Percentiles rank a stretch among this genome's conserved stretches.
phyloP scores from a whole-genome alignment of 345 rosid genomes.

The Hevea brasiliensis region DNA sequence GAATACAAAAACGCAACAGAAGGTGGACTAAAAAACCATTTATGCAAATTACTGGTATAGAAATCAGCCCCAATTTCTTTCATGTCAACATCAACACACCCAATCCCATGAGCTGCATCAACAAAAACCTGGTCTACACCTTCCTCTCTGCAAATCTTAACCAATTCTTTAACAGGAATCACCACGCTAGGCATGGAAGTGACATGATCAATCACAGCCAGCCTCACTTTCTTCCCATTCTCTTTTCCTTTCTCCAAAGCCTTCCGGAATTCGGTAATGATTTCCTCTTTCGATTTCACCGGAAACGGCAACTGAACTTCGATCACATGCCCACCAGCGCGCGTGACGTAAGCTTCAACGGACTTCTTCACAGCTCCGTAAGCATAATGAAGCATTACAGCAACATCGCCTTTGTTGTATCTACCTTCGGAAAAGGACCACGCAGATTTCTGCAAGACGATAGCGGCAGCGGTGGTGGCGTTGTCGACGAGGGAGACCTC shows the following conservation, averaged over 20 bases:
- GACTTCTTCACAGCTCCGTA: conserved; percentile 89
- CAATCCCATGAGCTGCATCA: conserved; percentile 96
- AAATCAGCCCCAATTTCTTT: conserved; percentile 92
- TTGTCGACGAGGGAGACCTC: conserved; percentile 90
- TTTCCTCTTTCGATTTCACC: conserved; percentile 58
- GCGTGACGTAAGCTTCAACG: conserved; percentile 76
- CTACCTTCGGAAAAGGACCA: conserved; percentile 71
- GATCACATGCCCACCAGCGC: conserved; percentile 85
- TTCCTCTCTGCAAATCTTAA: conserved; percentile 77
- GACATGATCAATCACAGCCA: conserved; percentile 91
- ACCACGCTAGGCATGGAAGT: conserved; percentile 94
- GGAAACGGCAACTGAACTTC: conserved; percentile 92
- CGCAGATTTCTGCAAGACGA: conserved; percentile 67
- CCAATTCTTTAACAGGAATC: conserved; percentile 77
- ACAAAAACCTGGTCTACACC: conserved; percentile 87
- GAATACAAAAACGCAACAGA: conserved; percentile 85
- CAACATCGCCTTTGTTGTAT: conserved; percentile 66
- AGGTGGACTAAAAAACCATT: conserved; percentile 97
- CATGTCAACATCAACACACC: conserved; percentile 87
- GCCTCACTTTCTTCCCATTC: conserved; percentile 66
- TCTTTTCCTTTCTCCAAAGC: conserved; percentile 68
- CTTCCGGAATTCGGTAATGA: conserved; percentile 54
- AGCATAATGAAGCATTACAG: conserved; percentile 86
- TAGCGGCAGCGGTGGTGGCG: conserved; percentile 91
- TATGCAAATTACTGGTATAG: conserved; percentile 82